Base-by-base conservation (phyloP, 2,329 filamentous ascomycete genomes). In the Gliomastix tumulicola region DNA sequence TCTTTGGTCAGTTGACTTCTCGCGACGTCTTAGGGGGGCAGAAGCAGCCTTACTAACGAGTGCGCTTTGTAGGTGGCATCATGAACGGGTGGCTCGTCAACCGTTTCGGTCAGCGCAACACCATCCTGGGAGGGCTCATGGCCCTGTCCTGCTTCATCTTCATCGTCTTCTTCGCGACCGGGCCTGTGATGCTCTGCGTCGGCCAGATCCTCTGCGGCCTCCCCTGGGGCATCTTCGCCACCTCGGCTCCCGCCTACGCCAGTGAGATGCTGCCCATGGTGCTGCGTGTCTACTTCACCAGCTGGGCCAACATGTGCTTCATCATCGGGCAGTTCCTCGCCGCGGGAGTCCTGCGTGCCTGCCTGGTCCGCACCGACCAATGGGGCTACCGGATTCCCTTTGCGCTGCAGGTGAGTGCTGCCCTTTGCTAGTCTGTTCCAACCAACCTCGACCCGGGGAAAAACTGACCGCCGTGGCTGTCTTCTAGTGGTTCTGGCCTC, bases 201-300 rank as follows among this genome's bases (percentile, higher is more conserved):
- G 56, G 54, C 2, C 51, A 59, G 38, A 41, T 62, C n/a, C 47
- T 62, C 2, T 55, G 49, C 30, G 59, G 60, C 11, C 45, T 64
- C 12, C 54, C 57, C 0, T 60, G 55, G 36, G 46, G 44, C 9
- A 38, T 47, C 4, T 48, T 63, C 37, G 50, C 53, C n/a, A 60
- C 57, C 1, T 44, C 62, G 21, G 49, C 48, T 0, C 62, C 65
- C 0, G 64, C 68, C 0, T 73, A 74, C 41, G 69, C 69, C 1
- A 59, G 69, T 3, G 69, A 73, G 18, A 59, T 66, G 28, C 64
- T 60, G 48, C 62, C 62, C 12, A 59, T 49, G 18, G 66, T 62
- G 4, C 59, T 74, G 2, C 62, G 69, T n/a, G 57, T 63, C 7
- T 71, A 71, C 35, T 55, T 74, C 4, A 70, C 60, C 2, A 56